Base-by-base conservation (phyloP, 352 stramenopile species). In the Labyrinthula sp. region DNA sequence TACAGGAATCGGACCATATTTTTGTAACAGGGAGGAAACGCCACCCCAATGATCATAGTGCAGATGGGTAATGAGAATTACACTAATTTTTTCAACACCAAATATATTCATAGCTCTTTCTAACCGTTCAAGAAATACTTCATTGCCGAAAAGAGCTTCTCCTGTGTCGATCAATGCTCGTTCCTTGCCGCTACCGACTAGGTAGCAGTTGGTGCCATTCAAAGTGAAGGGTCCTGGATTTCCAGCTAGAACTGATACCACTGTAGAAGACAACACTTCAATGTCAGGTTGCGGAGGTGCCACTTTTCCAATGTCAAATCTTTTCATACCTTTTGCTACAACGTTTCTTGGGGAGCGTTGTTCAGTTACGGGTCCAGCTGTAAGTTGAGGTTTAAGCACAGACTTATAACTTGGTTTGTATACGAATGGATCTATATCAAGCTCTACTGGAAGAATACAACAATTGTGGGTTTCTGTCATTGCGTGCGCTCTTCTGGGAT, bases 211-310 rank as follows among this genome's bases (percentile, higher is more conserved):
- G 5, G 75, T 88, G 24, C 77, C 79, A 17, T 66, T 59, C 2
- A 91, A 57, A 20, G 77, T 89, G 64, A 89, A 77, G 21, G 70
- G 60, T 25, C 76, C 77, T 14, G 76, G 73, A 48, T 88, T 88
- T 17, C 68, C 57, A 9, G 75, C 76, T 7, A 87, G 48, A 2
- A 88, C 59, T 9, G 72, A 69, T 23, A 82, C 35, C 9, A 82
- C 66, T 10, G 58, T 40, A 1, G 60, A 54, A 26, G 69, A 54
- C 12, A 83, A 29, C 33, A 35, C 30, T 1, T 55, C 63, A 0
- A 78, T 63, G 20, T 62, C 47, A 0, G 69, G 47, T 1, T 75
- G 56, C 15, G 28, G n/a, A n/a, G n/a, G n/a, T n/a, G n/a, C n/a
- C n/a, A n/a, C n/a, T n/a, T n/a, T n/a, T n/a, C n/a, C n/a, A n/a